Base-by-base conservation (phyloP, 306 rosid species). In the Quercus engelmannii region DNA sequence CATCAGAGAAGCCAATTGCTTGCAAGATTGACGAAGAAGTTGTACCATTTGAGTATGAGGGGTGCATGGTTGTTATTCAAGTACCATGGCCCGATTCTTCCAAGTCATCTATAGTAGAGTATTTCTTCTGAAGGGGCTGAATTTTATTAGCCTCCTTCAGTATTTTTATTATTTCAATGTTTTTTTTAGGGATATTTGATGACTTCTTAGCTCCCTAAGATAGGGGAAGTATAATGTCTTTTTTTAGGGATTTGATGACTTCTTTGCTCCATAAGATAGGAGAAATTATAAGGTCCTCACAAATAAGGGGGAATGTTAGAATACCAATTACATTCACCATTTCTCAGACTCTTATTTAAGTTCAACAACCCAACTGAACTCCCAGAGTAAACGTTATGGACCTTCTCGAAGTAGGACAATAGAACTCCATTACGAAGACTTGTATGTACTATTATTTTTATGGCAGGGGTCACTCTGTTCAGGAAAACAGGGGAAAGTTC, bases 1-100 rank as follows among this genome's bases (percentile, higher is more conserved):
- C 98, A 0, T 89, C 98, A 4, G 79, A 89, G 76, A 90, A 80
- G 67, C 99, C 99, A 35, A 69, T 19, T 6, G 78, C 64, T 58
- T 90, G 97, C 57, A 85, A 67, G 74, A 81, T 95, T 74, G 90
- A 85, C 35, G 98, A 86, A 13, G 51, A 74, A 35, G 87, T 80
- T 12, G 91, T 81, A 28, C 87, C 75, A n/a, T 91, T 92, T 78
- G 84, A 85, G n/a, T 92, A 90, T n/a, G 83, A 85, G 38, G 90
- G 80, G 1, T 35, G 23, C 49, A 87, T 92, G 96, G 96, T 90
- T 54, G 74, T 79, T 3, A 76, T 88, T 74, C 90, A 85, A 57
- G 97, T 92, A 1, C 94, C 99, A 56, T 92, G 97, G 98, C 85
- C 91, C 7, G 70, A 79, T 73, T 89, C 90, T 78, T 91, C 99